Base-by-base conservation (phyloP, 1,139 yeast species). In the Yamadazyma atmosphaerica region DNA sequence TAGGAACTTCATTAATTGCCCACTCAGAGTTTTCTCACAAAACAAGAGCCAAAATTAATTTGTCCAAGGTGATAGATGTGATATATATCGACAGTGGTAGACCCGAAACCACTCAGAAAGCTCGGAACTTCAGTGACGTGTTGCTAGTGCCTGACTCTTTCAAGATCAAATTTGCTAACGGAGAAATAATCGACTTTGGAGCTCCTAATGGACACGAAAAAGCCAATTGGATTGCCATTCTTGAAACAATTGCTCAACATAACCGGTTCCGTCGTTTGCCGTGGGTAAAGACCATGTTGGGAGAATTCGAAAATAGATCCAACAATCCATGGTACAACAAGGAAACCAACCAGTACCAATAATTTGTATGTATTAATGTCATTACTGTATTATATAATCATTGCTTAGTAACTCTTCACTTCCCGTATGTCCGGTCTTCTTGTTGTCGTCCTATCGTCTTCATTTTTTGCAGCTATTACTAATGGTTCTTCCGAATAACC, bases 151-250 rank as follows among this genome's bases (percentile, higher is more conserved):
- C 79, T 40, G 79, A 82, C 46, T 76, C 85, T 12, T 83, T 84
- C 65, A 80, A 77, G 54, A 61, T 85, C 39, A 63, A 65, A 45
- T 84, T 84, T 56, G 74, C 77, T 32, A 81, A 85, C 54, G 86
- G 83, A 2, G 94, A 85, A 56, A 64, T 74, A 4, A 83, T 85
- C 40, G 83, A 77, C 42, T 81, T 85, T 54, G 83, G 83, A 9
- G 85, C 89, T 14, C 85, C 84, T 35, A 75, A 74, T 38, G 68
- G 65, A 39, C 59, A 57, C n/a, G 82, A 77, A 37, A 79, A 78
- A 57, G 54, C 56, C 22, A 63, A 62, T 39, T 85, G 94, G 94
- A 72, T 80, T 36, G 47, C 57, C 2, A 55, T 67, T 3, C 55
- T 84, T 36, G 83, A 81, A 47, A 66, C 66, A 37, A 74, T 82